phyloP scores from a whole-genome alignment of 768 basidiomycete genomes.

The Chalciporus sphaerocephalus region DNA sequence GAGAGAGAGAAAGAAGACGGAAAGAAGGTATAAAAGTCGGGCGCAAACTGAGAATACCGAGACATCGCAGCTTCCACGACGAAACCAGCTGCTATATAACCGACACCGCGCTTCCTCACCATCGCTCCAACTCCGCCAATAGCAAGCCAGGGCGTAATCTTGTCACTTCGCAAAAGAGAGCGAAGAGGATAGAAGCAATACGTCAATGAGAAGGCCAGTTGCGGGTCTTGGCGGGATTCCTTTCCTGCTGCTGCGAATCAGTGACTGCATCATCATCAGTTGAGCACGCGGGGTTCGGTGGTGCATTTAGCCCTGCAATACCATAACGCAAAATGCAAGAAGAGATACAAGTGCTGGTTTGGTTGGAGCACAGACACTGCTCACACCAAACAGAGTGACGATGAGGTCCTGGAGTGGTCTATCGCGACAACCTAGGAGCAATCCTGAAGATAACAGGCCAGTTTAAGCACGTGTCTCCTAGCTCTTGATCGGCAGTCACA shows the following conservation, averaged over 20 bases:
- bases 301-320: background rate
- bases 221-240: background rate
- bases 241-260: background rate
- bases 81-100: constrained; percentile 21
- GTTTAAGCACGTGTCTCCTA: background rate
- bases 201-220: constrained; percentile 10
- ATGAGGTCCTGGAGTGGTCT: background rate
- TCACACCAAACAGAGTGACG: background rate
- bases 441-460: background rate
- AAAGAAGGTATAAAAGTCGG: background rate
- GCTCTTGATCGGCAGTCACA: background rate
- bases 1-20: background rate
- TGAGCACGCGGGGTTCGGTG: background rate
- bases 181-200: constrained; percentile 13
- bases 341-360: background rate
- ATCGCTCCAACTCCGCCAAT: constrained; percentile 23
- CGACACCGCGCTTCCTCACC: constrained; percentile 10
- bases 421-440: background rate
- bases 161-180: constrained; percentile 11
- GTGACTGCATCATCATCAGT: background rate
- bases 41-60: background rate
- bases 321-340: background rate
- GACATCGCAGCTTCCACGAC: constrained; percentile 1
- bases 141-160: constrained; percentile 14
- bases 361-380: background rate